These are phyloP conservation scores for Leishmania arabica DNA, from an alignment of 208 protist species.

Conservation along the genomic window DNA sequence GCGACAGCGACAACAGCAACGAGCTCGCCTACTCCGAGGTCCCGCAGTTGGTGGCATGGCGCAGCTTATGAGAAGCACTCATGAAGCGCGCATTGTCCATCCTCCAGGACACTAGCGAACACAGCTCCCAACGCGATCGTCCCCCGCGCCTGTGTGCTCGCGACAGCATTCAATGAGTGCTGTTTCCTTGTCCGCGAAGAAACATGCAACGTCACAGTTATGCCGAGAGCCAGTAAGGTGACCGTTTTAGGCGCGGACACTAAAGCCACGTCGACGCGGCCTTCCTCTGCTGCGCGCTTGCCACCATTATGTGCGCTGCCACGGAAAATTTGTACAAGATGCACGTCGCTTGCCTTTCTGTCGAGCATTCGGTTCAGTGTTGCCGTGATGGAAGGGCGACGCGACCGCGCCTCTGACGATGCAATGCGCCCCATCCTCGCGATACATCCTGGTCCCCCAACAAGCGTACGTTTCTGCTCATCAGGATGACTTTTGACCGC, in stretches of 20 bases:
- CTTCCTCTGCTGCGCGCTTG: constrained; percentile 32
- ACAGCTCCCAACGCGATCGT: constrained; percentile 37
- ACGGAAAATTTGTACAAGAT: constrained; percentile 13
- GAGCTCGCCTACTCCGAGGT: constrained; percentile 40
- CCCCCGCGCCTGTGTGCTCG: constrained; percentile 35
- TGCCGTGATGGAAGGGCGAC: constrained; percentile 26
- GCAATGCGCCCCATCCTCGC: constrained; percentile 53
- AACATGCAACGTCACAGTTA: constrained; percentile 12
- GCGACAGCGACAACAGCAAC: constrained; percentile 45
- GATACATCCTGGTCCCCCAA: too few species aligned
- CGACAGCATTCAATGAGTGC: constrained; percentile 42
- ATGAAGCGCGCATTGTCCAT: constrained; percentile 16
- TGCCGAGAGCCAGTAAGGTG: constrained; percentile 34
- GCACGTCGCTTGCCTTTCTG: constrained; percentile 44
- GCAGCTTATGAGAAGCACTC: constrained; percentile 50
- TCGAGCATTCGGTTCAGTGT: constrained; percentile 30
- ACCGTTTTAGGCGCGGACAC: constrained; percentile 39
- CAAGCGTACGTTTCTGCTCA: too few species aligned
- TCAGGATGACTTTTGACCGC: too few species aligned
- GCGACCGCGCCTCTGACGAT: constrained; percentile 44
- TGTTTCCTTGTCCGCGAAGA: constrained; percentile 41
- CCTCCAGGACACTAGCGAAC: constrained; percentile 17
- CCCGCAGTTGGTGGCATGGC: constrained; percentile 36
- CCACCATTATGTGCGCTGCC: constrained; percentile 23
- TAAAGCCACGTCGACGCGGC: constrained; percentile 23